Percentiles rank a stretch among this genome's conserved stretches.
Conservation (phyloP, 306 rosid genomes). For the Astragalus glycyphyllos region DNA sequence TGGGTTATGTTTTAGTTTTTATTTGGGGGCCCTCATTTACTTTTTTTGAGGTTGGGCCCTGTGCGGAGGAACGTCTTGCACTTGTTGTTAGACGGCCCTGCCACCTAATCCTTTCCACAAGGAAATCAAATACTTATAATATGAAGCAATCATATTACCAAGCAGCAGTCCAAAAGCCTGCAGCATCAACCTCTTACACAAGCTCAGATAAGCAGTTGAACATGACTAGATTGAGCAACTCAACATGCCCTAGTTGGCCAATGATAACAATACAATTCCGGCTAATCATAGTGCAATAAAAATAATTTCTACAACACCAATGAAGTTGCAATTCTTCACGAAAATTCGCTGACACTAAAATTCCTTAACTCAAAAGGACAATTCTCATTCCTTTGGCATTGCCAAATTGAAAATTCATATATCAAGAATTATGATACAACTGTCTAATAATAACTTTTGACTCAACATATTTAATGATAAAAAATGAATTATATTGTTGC, state of each 20-base stretch:
- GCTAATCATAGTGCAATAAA: constrained; percentile 10
- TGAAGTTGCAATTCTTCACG: not conserved
- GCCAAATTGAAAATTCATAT: constrained; percentile 29
- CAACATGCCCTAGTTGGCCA: not conserved
- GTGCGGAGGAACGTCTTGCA: too few species aligned
- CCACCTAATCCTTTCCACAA: not conserved
- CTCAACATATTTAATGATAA: constrained; percentile 36
- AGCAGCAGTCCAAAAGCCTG: not conserved
- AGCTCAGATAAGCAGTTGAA: not conserved
- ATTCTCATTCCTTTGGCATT: constrained; percentile 36
- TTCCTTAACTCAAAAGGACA: constrained; percentile 20
- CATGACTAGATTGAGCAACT: not conserved
- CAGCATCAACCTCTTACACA: constrained; percentile 1
- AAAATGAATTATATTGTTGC: constrained; percentile 32
- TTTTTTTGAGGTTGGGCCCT: too few species aligned
- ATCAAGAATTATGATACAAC: constrained; percentile 38
- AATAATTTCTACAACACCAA: not conserved
- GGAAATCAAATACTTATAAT: constrained; percentile 5
- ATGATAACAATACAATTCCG: constrained; percentile 10
- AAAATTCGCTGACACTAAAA: not conserved
- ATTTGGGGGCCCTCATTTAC: too few species aligned
- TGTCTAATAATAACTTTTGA: constrained; percentile 6
- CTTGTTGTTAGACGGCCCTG: too few species aligned
- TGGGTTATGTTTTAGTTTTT: too few species aligned
- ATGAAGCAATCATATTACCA: constrained; percentile 3